Base-by-base conservation (phyloP, 495 filamentous ascomycete species). In the Aspergillus taichungensis region DNA sequence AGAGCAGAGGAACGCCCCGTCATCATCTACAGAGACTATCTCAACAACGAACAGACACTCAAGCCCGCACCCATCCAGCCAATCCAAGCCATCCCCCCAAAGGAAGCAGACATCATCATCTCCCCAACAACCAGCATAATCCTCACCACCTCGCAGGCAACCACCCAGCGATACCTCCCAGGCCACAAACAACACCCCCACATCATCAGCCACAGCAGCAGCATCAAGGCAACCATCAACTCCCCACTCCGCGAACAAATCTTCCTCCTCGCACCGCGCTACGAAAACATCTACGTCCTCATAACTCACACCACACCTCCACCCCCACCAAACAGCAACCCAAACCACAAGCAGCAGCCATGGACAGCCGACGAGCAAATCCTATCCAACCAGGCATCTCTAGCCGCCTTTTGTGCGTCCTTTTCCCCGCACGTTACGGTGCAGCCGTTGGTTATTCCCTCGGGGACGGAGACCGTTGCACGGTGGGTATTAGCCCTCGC, bases 31-130 rank as follows among this genome's bases (percentile, higher is more conserved):
- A 41, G 61, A 40, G 63, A 66, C 36, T 59, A 59, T 29, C 38
- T 37, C 30, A 34, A 34, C 13, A 40, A 30, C 29, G 10, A 11
- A 12, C 5, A 13, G n/a, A 8, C 10, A 9, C 31, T 34, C 30
- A 42, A 30, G 18, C 8, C 36, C 11, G 29, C 13, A 28, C 10
- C n/a, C 28, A 6, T n/a, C 37, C 13, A 45, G 11, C 11, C n/a
- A 37, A 11, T 14, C 3, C 30, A 11, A 30, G 11, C 14, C 9
- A 36, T 31, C 28, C 42, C 35, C 32, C 39, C 43, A 14, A 14
- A 18, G 13, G 88, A 94, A 60, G 86, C 86, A 8, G 89, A 95
- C 57, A 49, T 95, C 10, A 78, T 85, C 29, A 50, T 90, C 36
- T 88, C 87, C 0, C 80, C 87, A 0, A 67, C 67, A 3, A 83